Conservation (phyloP, 495 filamentous ascomycete species). For the Tuber microsphaerosporum region DNA sequence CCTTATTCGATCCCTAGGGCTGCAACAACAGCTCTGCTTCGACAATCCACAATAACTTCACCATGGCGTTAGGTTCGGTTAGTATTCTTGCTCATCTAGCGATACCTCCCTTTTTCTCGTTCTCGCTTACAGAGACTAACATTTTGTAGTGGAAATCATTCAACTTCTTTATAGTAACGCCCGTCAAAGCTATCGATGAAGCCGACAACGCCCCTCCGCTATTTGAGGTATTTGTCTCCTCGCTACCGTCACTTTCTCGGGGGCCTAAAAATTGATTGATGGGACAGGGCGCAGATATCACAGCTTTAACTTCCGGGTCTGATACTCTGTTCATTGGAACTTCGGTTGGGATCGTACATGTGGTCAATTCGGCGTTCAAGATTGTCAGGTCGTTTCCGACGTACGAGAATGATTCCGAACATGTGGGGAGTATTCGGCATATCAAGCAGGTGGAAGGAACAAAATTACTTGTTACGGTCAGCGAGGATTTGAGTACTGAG, state of each 20-base stretch:
- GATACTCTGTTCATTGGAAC: conserved; percentile 85
- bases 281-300: conserved; percentile 53
- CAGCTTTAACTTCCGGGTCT: conserved; percentile 72
- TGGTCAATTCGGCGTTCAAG: conserved; percentile 80
- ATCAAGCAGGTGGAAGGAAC: conserved; percentile 91
- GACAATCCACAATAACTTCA: not conserved
- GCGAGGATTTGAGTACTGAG: conserved; percentile 78
- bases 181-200: conserved; percentile 71
- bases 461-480: conserved; percentile 74
- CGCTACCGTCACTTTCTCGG: conserved; percentile 49
- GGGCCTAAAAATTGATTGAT: conserved; percentile 30
- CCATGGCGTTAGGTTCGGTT: conserved; percentile 3
- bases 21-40: not conserved
- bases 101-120: not conserved
- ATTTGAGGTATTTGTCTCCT: conserved; percentile 54
- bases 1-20: not conserved
- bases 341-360: conserved; percentile 73
- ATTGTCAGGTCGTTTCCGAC: conserved; percentile 78
- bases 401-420: conserved; percentile 52
- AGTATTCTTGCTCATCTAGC: not conserved
- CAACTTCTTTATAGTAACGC: conserved; percentile 94
- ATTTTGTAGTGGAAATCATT: conserved; percentile 84
- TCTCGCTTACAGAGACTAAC: not conserved
- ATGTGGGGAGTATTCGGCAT: conserved; percentile 70
- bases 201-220: conserved; percentile 51